Evolutionary conservation across 2,329 filamentous ascomycete genomes (phyloP), one percentile per base, ranked within the genome.

Genomic region (Talaromyces sp.): DNA sequence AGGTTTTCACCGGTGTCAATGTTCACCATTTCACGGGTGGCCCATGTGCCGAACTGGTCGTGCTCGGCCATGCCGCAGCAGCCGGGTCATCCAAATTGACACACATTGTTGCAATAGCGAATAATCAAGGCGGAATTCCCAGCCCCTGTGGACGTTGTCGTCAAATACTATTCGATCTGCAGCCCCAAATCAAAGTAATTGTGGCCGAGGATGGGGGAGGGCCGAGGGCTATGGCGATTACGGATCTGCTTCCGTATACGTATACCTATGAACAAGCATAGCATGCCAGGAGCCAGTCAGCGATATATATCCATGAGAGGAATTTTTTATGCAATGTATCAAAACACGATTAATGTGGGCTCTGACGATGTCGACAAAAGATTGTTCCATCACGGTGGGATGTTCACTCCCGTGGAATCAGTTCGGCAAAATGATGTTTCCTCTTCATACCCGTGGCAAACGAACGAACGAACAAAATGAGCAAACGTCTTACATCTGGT

Each of bases 11-110:
- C 2, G 68, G 66, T 14, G 66, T 68, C 53, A 69, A 70, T 31
- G 68, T 68, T 48, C 67, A 66, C 51, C 68, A 69, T 56, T 68
- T 68, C 64, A 70, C 65, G 0, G 68, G 69, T n/a, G 68, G 69
- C 1, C 69, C 69, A 21, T 71, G 69, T 59, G 69, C 69, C 10
- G 68, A 70, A 48, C 64, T 70, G 11, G 69, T 70, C 19, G 66
- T 67, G 11, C 60, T 71, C 24, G 69, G 69, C 7, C 62, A 61
- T 19, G 69, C 68, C 1, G 69, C 69, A 0, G 64, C 63, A 1
- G 68, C 66, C 1, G 67, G 64, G 9, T 62, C 58, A 5, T 41
- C 55, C 26, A 57, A 61, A 29, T 58, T 71, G 21, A 69, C 65
- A 3, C 63, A 67, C 55, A 68, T 70, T 21, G 69, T 70, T 27